phyloP scores from a whole-genome alignment of 1,284 basidiomycete species.

The Malassezia arunalokei region DNA sequence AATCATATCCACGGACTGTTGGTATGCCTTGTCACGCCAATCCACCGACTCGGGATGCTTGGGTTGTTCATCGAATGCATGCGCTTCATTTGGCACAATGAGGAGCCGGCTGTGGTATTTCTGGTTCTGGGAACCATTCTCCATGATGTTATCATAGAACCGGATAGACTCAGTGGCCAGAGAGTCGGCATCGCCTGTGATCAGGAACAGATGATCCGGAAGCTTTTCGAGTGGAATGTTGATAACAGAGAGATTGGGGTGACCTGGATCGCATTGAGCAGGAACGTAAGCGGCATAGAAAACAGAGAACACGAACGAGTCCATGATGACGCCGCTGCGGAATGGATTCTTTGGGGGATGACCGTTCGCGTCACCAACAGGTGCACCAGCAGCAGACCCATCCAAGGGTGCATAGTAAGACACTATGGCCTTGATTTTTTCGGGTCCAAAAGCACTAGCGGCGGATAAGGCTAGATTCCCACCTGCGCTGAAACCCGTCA shows the following conservation, averaged over 20 bases:
- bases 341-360: conserved; percentile 5
- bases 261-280: conserved; percentile 10
- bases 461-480: conserved; percentile 32
- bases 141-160: conserved; percentile 21
- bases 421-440: conserved; percentile 21
- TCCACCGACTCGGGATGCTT: conserved; percentile 17
- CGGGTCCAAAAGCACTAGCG: conserved; percentile 17
- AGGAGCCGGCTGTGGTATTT: conserved; percentile 18
- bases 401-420: conserved; percentile 25
- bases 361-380: conserved; percentile 5
- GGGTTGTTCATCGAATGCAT: conserved; percentile 36
- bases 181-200: conserved; percentile 25
- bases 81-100: conserved; percentile 24
- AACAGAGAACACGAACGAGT: conserved; percentile 19
- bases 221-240: conserved; percentile 17
- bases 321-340: conserved; percentile 23
- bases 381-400: conserved; percentile 18
- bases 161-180: conserved; percentile 24
- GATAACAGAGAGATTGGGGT: conserved; percentile 24
- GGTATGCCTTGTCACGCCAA: conserved; percentile 18
- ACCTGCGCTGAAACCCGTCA: conserved; percentile 36
- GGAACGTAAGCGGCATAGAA: conserved; percentile 30
- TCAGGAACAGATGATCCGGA: conserved; percentile 21
- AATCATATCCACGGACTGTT: conserved; percentile 17
- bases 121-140: conserved; percentile 16